Base-by-base conservation (phyloP, 2,329 filamentous ascomycete species). In the Ascochyta lentis region DNA sequence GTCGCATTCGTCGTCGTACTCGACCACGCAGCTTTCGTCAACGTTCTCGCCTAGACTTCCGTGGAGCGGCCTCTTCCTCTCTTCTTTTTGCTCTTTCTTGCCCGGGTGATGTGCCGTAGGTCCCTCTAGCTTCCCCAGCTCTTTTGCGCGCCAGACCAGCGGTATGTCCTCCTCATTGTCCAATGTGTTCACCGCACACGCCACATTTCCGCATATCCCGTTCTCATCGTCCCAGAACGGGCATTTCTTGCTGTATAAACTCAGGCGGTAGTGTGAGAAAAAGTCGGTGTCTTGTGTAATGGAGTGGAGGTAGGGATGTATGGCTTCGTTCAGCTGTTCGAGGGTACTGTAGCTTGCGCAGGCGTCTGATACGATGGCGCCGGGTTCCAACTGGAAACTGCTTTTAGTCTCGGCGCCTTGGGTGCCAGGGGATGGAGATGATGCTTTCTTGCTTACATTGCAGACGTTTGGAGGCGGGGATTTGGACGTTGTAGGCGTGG, bases 1-100 rank as follows among this genome's bases (percentile, higher is more conserved):
- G 78, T 98, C 94, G 77, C 92, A 96, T 77, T 97, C 94, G 70
- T 97, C 94, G 69, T 98, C 94, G 72, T 96, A 96, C 78, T 99
- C 95, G 16, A 98, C 89, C 41, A 99, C 92, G 74, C 95, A 99
- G 75, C 91, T 96, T 80, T 99, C 95, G 48, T 91, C 92, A 0
- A 97, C 94, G 52, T 89, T 81, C 47, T 93, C 91, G 42, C 95
- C 95, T 8, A 99, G 78, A 67, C 88, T 84, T 15, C 94, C 94
- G 66, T 92, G 87, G 6, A 98, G 79, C 19, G 95, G 95, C 53
- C 86, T 84, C 65, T 89, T 78, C 3, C 86, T 87, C 44, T 88
- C 81, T 72, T 92, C 87, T 67, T 83, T 82, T 70, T 93, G 91
- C 55, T 88, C 83, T 62, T 85, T 86, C 74, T 86, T 89, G 4